Conservation (phyloP, 106 monocot species). For the Phalaenopsis equestris region DNA sequence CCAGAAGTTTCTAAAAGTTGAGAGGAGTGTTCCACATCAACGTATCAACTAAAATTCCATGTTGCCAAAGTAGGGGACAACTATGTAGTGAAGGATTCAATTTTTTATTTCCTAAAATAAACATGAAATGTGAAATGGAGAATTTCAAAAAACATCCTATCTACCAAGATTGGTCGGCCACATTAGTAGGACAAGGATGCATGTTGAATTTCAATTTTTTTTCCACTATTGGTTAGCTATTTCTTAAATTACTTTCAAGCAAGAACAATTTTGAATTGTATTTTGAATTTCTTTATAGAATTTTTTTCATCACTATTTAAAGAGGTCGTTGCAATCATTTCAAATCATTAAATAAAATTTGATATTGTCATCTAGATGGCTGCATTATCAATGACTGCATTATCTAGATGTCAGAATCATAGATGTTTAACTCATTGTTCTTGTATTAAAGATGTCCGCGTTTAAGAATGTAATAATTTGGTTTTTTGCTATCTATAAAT, state of each 20-base stretch:
- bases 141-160: neutral
- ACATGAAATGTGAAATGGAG: neutral
- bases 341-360: too few relatives aligned
- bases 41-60: neutral
- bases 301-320: too few relatives aligned
- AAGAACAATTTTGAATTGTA: too few relatives aligned
- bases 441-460: too few relatives aligned
- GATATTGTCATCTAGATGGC: too few relatives aligned
- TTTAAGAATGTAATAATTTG: too few relatives aligned
- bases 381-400: too few relatives aligned
- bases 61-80: neutral
- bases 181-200: neutral
- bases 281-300: too few relatives aligned
- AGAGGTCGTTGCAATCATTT: too few relatives aligned
- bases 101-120: neutral
- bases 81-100: neutral
- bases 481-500: too few relatives aligned
- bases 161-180: neutral
- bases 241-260: neutral
- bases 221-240: neutral
- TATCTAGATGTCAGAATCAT: too few relatives aligned
- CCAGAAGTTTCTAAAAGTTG: neutral
- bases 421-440: too few relatives aligned
- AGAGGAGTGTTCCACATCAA: neutral
- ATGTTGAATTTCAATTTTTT: neutral